Conservation (phyloP, 768 basidiomycete species). For the Suillus sp. region DNA sequence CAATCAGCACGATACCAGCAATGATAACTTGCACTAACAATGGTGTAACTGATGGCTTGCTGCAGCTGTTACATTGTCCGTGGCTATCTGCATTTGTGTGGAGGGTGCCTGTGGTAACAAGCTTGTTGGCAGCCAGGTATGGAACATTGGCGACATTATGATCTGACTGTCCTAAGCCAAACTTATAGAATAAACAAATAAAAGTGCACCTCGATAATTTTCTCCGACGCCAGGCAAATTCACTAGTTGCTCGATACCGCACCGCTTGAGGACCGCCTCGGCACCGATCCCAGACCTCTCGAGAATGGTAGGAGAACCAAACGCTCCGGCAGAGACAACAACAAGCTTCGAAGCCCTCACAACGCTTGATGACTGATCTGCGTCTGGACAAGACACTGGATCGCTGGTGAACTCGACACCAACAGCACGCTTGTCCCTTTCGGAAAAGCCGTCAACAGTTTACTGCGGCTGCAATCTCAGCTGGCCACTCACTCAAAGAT, state of each 20-base stretch:
- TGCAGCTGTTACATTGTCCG: slow-evolving; percentile 35
- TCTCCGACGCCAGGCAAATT: slow-evolving; percentile 81
- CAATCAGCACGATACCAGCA: neutral
- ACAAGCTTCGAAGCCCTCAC: slow-evolving; percentile 46
- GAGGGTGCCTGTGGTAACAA: slow-evolving; percentile 51
- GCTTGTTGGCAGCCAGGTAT: slow-evolving; percentile 46
- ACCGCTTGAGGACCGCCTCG: slow-evolving; percentile 43
- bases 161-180: slow-evolving; percentile 22
- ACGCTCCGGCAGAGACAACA: slow-evolving; percentile 52
- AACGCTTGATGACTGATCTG: slow-evolving; percentile 25
- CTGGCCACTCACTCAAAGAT: slow-evolving; percentile 45
- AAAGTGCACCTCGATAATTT: slow-evolving; percentile 52
- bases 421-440: slow-evolving; percentile 35
- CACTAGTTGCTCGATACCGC: slow-evolving; percentile 51
- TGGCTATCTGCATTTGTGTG: slow-evolving; percentile 15
- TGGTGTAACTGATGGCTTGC: slow-evolving; percentile 49
- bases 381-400: slow-evolving; percentile 23
- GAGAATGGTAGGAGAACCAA: slow-evolving; percentile 57
- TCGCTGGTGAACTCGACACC: slow-evolving; percentile 54
- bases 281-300: slow-evolving; percentile 73
- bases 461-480: neutral
- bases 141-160: slow-evolving; percentile 30
- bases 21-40: slow-evolving; percentile 41
- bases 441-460: neutral
- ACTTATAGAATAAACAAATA: too few relatives aligned